These are phyloP conservation scores for Cystobasidiaceae sp. DNA, from an alignment of 1,284 basidiomycete genomes.

Conservation along the genomic window DNA sequence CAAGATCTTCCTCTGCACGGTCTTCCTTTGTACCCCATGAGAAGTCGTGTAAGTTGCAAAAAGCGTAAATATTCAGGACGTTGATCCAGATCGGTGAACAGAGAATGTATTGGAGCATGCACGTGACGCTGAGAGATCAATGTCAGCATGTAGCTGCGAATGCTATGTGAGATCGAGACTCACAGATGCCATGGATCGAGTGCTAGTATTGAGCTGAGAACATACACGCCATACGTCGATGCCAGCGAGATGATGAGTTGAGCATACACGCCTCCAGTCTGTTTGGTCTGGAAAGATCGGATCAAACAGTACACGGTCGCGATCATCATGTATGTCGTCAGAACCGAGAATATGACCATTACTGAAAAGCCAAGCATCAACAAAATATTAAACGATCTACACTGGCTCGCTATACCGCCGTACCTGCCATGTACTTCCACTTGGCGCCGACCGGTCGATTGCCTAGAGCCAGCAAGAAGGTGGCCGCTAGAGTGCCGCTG, in stretches of 20 bases:
- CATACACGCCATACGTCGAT: conserved; percentile 66
- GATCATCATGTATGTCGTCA: conserved; percentile 72
- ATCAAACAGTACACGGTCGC: conserved; percentile 70
- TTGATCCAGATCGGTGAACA: conserved; percentile 84
- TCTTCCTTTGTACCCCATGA: conserved; percentile 52
- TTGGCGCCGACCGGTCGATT: conserved; percentile 80
- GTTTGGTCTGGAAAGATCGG: conserved; percentile 59
- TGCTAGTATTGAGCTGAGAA: conserved; percentile 71
- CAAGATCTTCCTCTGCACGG: conserved; percentile 44
- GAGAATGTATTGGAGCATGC: conserved; percentile 81
- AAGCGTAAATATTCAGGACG: conserved; percentile 57
- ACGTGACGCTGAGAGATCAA: conserved; percentile 57
- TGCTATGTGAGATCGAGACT: conserved; percentile 1
- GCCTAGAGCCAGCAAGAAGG: conserved; percentile 94
- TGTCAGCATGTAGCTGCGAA: conserved; percentile 54
- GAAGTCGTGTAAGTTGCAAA: conserved; percentile 63
- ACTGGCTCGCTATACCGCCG: neutral
- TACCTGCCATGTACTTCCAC: conserved; percentile 44
- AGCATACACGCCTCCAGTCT: conserved; percentile 53
- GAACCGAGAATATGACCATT: conserved; percentile 66
- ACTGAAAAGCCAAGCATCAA: conserved; percentile 54
- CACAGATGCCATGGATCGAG: conserved; percentile 73
- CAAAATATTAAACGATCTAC: neutral
- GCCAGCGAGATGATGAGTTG: conserved; percentile 76
- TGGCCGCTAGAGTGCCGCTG: conserved; percentile 74